Evolutionary conservation across 352 stramenopile genomes (phyloP), one percentile per base, ranked within the genome.

Genomic region (Phytophthora sp.): DNA sequence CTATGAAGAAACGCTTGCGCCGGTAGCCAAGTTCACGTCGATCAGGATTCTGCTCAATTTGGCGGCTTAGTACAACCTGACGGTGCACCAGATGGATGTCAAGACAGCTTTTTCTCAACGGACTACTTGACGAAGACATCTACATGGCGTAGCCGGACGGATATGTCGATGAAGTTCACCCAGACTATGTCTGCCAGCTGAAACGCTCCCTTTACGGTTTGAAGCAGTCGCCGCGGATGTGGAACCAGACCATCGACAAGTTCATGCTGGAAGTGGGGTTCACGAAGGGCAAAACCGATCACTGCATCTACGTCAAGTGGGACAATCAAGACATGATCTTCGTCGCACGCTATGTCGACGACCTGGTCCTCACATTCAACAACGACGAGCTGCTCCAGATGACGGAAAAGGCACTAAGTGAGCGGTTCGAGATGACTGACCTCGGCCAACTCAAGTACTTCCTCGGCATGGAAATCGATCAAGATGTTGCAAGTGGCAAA

Each of bases 241-340:
- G 49, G 30, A 57, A 57, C 49, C n/a, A 57, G 31, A 46, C n/a
- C 29, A 45, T 45, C n/a, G 38, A 45, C 38, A 18, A 27, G 15
- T 45, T 27, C n/a, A 45, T 45, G n/a, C 3, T 45, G 2, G 2
- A 18, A 45, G 2, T 45, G 13, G 5, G 23, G 15, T 45, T 45
- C 5, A 45, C 18, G 38, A 45, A 3, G 38, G 18, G 38, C n/a
- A 18, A 45, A 18, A 23, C 5, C 1, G 38, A 27, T 18, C 38
- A 45, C 38, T 45, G 38, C n/a, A 18, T 45, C 38, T 45, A 45
- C n/a, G 23, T 45, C 7, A 45, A 45, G 1, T 18, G 38, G 18
- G 38, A 45, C n/a, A n/a, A n/a, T n/a, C n/a, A n/a, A n/a, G n/a
- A n/a, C n/a, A n/a, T n/a, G n/a, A n/a, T n/a, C n/a, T n/a, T n/a